These are phyloP conservation scores for Wickerhamomyces silvicola DNA, from an alignment of 805 yeast species.

Conservation along the genomic window DNA sequence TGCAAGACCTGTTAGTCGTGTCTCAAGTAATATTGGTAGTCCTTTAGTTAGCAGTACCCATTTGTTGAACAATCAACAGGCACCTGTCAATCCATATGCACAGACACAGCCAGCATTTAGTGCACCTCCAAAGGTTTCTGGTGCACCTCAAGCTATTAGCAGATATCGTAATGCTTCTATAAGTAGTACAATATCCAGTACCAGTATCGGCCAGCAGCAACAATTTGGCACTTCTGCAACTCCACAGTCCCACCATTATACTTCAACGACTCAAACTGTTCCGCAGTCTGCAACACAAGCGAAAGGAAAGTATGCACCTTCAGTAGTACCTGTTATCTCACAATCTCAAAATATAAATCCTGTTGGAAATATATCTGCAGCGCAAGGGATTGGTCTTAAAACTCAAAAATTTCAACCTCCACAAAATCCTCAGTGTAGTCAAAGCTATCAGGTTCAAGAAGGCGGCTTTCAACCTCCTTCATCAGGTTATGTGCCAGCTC, in stretches of 20 bases:
- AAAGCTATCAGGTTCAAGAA: too few species aligned
- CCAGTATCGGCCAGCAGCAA: constrained; percentile 4
- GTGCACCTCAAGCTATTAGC: not conserved
- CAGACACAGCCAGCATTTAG: too few species aligned
- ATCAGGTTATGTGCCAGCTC: too few species aligned
- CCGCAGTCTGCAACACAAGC: constrained; percentile 13
- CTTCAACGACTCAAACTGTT: not conserved
- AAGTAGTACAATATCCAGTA: too few species aligned
- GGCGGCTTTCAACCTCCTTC: too few species aligned
- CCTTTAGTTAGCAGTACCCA: constrained; percentile 1
- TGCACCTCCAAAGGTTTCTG: constrained; percentile 1
- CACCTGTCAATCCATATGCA: constrained; percentile 14
- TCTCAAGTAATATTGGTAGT: constrained; percentile 6
- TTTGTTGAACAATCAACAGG: not conserved
- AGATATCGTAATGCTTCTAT: not conserved
- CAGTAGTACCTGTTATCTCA: not conserved
- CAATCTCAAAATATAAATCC: not conserved
- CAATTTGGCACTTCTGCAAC: constrained; percentile 1
- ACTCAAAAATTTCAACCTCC: constrained; percentile 2
- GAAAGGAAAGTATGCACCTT: constrained; percentile 6
- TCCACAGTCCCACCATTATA: constrained; percentile 1
- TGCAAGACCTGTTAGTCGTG: constrained; percentile 9
- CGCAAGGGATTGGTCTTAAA: too few species aligned
- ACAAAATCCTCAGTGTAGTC: constrained; percentile 2
- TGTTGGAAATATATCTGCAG: too few species aligned